phyloP scores from a whole-genome alignment of 306 rosid species.

The Heteromeles arbutifolia region DNA sequence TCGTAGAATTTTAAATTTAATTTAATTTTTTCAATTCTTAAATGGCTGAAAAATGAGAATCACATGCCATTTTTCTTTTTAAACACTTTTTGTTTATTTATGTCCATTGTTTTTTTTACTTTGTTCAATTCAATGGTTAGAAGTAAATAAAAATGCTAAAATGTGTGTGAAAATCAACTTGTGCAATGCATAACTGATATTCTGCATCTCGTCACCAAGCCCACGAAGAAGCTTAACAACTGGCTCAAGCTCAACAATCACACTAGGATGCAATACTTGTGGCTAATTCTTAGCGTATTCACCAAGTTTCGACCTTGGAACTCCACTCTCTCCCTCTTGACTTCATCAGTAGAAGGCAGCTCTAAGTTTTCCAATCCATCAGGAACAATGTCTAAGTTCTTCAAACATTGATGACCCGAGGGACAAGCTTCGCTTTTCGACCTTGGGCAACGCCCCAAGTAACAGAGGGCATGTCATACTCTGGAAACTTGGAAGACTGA shows the following conservation, averaged over 20 bases:
- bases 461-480: slow-evolving; percentile 93
- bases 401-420: slow-evolving; percentile 72
- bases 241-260: slow-evolving; percentile 88
- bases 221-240: slow-evolving; percentile 78
- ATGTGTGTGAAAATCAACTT: slow-evolving; percentile 20
- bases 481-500: slow-evolving; percentile 60
- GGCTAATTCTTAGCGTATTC: slow-evolving; percentile 71
- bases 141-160: too few relatives aligned
- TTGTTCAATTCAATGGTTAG: too few relatives aligned
- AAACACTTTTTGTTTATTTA: too few relatives aligned
- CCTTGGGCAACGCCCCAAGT: slow-evolving; percentile 96
- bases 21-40: too few relatives aligned
- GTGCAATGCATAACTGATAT: slow-evolving; percentile 73
- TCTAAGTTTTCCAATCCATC: slow-evolving; percentile 73
- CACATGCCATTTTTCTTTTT: too few relatives aligned
- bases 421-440: slow-evolving; percentile 79
- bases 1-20: too few relatives aligned
- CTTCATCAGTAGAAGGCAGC: slow-evolving; percentile 74
- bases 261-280: slow-evolving; percentile 88
- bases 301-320: slow-evolving; percentile 65
- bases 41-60: too few relatives aligned
- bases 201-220: slow-evolving; percentile 83
- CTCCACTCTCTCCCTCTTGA: slow-evolving; percentile 84
- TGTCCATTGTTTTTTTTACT: too few relatives aligned
- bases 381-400: slow-evolving; percentile 69